Conservation (phyloP, 1,284 basidiomycete species). For the Tilletiopsis washingtonensis region DNA sequence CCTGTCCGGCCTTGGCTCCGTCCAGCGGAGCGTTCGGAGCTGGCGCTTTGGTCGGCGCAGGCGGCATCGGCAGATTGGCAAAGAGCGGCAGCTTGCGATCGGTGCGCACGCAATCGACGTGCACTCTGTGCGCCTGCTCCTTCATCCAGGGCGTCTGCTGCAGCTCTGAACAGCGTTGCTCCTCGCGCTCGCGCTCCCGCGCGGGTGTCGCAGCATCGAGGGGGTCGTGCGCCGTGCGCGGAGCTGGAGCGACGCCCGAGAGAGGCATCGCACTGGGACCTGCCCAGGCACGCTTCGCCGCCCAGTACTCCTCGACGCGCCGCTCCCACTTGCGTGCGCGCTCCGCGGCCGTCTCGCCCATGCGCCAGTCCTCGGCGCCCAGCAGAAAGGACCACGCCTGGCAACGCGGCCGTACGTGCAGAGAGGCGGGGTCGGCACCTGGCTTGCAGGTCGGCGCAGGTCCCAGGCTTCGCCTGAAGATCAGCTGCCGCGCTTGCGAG, state of each 20-base stretch:
- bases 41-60: slow-evolving; percentile 58
- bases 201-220: not conserved
- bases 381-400: slow-evolving; percentile 81
- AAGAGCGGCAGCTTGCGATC: slow-evolving; percentile 85
- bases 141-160: slow-evolving; percentile 9
- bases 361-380: slow-evolving; percentile 61
- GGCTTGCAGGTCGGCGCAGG: slow-evolving; percentile 1
- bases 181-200: slow-evolving; percentile 6
- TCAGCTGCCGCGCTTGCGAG: slow-evolving; percentile 17
- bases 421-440: too few relatives aligned
- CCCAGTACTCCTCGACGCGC: slow-evolving; percentile 16
- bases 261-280: not conserved
- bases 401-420: slow-evolving; percentile 12
- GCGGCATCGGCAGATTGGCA: slow-evolving; percentile 41
- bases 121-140: slow-evolving; percentile 72
- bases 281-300: slow-evolving; percentile 6
- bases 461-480: slow-evolving; percentile 33
- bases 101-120: slow-evolving; percentile 95
- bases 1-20: not conserved
- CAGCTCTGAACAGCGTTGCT: slow-evolving; percentile 1
- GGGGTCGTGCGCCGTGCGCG: not conserved
- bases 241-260: too few relatives aligned
- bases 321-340: slow-evolving; percentile 21
- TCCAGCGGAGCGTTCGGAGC: slow-evolving; percentile 49
- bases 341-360: slow-evolving; percentile 54